Base-by-base conservation (phyloP, 768 basidiomycete species). In the Xanthoconium stramineum region DNA sequence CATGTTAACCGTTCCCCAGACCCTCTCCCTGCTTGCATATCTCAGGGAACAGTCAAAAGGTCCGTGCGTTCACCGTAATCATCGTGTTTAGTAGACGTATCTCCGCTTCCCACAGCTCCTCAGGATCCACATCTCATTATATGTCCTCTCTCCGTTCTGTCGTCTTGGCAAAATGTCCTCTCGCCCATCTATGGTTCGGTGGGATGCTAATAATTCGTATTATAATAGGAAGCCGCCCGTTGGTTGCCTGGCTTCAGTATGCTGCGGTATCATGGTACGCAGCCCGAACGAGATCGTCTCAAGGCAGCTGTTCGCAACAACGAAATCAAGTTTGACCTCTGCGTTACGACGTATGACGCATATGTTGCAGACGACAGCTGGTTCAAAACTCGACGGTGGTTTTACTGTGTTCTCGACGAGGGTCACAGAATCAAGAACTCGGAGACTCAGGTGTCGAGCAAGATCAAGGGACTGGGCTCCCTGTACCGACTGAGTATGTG, bases 381-480 rank as follows among this genome's bases (percentile, higher is more conserved):
- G 83, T 80, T 86, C 75, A 89, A 83, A 73, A 76, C 70, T 46
- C 76, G 72, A 17, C 79, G 73, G 47, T 89, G 77, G 82, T 78
- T 67, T 24, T 83, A 83, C 53, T 79, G 80, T 56, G 82, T 84
- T 7, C 76, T 86, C 13, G 84, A 86, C 57, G 84, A 86, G 64
- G 84, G 84, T 6, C 88, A 90, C 70, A 80, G 78, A 62, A 86
- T 90, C 72, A 89, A 89, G 73, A 88, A 88, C 58, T 71, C 81
- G 11, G 82, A 81, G 36, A 82, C 82, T 24, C 77, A 79, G 28
- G 59, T 85, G 8, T 70, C 83, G 3, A 63, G 71, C 53, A 84
- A 81, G 47, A 63, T 87, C 13, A 81, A 82, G 51, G 79, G 82
- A 36, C 47, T 84, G n/a, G 78, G 81, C 15, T 76, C 83, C 17